These are phyloP conservation scores for Medicago arabica DNA, from an alignment of 306 rosid species.

Conservation along the genomic window DNA sequence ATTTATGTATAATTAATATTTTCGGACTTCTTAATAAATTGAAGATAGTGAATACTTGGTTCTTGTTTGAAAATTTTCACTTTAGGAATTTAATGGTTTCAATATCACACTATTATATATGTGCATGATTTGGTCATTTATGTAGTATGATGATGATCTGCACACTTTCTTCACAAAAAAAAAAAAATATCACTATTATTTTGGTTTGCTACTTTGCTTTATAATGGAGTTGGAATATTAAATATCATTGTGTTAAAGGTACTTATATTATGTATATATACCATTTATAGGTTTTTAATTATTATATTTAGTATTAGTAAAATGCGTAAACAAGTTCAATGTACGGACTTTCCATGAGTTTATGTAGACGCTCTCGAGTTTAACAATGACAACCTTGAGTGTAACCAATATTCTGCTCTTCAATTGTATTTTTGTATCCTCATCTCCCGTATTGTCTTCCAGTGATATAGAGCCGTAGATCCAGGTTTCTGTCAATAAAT, in stretches of 20 bases:
- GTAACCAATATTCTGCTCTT: conserved; percentile 1
- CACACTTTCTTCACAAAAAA: no score
- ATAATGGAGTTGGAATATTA: background rate
- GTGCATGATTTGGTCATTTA: background rate
- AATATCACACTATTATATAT: no score
- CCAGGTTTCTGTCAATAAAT: background rate
- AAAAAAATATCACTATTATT: background rate
- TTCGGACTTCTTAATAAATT: no score
- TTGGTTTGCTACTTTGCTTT: background rate
- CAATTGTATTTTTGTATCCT: background rate
- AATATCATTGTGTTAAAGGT: background rate
- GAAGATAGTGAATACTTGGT: background rate
- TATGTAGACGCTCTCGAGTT: background rate
- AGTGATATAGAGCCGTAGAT: background rate
- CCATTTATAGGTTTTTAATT: background rate
- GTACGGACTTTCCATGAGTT: background rate
- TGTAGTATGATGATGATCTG: background rate
- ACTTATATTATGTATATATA: background rate
- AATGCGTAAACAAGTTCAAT: background rate
- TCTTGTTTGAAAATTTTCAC: background rate
- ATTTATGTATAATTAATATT: no score
- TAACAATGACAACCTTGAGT: background rate
- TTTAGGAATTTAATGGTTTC: background rate
- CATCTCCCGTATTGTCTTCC: conserved; percentile 13
- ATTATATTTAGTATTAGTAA: background rate